Base-by-base conservation (phyloP, 768 basidiomycete species). In the Boletus coccyginus region DNA sequence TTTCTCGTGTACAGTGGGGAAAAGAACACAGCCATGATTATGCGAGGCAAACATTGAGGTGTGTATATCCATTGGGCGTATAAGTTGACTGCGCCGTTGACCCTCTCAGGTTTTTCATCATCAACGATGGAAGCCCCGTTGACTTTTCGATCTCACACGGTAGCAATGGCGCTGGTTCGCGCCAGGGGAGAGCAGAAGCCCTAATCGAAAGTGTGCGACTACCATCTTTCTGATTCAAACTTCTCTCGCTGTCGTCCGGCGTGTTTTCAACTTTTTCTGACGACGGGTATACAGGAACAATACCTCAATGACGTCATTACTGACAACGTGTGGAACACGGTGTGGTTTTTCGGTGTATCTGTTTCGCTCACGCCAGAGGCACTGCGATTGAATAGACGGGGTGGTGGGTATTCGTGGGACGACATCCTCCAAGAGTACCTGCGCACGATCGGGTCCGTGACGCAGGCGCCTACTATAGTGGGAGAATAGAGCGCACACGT, bases 111-210 rank as follows among this genome's bases (percentile, higher is more conserved):
- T 55, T 55, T 35, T 49, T 50, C 27, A 10, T 55, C 39, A 3
- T 55, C 53, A 55, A 55, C 29, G 53, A 55, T 10, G 53, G 53
- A 27, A 42, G 32, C 17, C 47, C 33, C 2, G 17, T 55, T 27
- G 53, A 55, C 24, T 50, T 50, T 49, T 55, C 53, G 2, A 55
- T 55, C 39, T 50, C 47, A 9, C 53, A 55, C 1, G 53, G 47
- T 19, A 55, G 41, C 21, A 13, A 46, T 14, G 46, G 46, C 13
- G 17, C 46, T 33, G 46, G 32, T 32, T 24, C 14, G 46, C n/a
- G 32, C 7, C 27, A 55, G 24, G 53, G 53, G 32, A 49, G 31
- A 35, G 53, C 53, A 9, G 53, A 54, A 40, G 46, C 46, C 32
- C 32, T 54, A 5, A 48, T 54, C 16, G 53, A 54, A 19, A 33